These are phyloP conservation scores for Thalassiosira pacifica DNA, from an alignment of 352 stramenopile genomes.

Conservation along the genomic window DNA sequence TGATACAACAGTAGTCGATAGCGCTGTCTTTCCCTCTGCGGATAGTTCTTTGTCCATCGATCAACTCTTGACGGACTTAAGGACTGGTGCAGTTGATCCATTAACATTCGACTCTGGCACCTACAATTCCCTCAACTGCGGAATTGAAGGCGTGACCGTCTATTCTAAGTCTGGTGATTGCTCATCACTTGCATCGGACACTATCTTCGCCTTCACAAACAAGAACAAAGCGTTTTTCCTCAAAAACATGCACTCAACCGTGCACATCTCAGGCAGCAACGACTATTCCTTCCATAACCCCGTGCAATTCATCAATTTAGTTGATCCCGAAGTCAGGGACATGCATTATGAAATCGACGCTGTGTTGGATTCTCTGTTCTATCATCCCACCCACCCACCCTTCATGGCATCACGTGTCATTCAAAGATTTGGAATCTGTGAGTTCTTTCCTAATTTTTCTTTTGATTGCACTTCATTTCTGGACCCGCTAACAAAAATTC, in stretches of 20 bases:
- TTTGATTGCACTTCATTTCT: too few species aligned
- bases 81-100: constrained; percentile 23
- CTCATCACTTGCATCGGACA: not conserved
- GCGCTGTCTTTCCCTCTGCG: not conserved
- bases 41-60: constrained; percentile 33
- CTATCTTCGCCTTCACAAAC: constrained; percentile 45
- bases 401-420: constrained; percentile 66
- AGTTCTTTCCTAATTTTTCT: too few species aligned
- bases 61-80: constrained; percentile 11
- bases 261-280: constrained; percentile 35
- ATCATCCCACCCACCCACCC: constrained; percentile 66
- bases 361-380: constrained; percentile 66
- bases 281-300: constrained; percentile 76
- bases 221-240: constrained; percentile 23
- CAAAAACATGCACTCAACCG: constrained; percentile 63
- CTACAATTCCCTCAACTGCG: constrained; percentile 19
- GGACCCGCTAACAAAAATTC: too few species aligned
- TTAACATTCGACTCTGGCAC: constrained; percentile 6
- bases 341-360: constrained; percentile 72
- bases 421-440: constrained; percentile 69
- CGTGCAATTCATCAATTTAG: constrained; percentile 65
- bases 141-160: constrained; percentile 33
- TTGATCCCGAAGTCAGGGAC: constrained; percentile 63
- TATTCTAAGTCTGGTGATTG: constrained; percentile 35
- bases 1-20: not conserved